These are phyloP conservation scores for Teunomyces lycoperdinae DNA, from an alignment of 805 yeast genomes.

Conservation along the genomic window DNA sequence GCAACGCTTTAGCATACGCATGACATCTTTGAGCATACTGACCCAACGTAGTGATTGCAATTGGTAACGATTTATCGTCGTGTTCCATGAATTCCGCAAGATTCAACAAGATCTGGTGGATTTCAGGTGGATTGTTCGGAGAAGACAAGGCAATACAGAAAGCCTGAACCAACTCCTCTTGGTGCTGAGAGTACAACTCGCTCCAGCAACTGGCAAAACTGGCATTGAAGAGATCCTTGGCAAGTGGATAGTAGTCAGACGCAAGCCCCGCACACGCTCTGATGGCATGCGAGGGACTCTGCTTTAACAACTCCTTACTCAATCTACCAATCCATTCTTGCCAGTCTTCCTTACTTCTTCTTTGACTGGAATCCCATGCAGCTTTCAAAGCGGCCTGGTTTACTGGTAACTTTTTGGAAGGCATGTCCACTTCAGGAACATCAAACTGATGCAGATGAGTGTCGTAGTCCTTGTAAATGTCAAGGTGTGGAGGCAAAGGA, in stretches of 20 bases:
- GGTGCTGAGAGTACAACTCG: conserved; percentile 82
- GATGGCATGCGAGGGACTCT: conserved; percentile 91
- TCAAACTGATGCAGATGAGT: conserved; percentile 41
- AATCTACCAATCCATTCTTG: conserved; percentile 93
- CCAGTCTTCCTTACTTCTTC: conserved; percentile 94
- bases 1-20: conserved; percentile 96
- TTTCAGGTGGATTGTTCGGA: conserved; percentile 92
- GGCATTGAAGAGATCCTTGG: conserved; percentile 87
- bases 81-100: conserved; percentile 97
- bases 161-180: conserved; percentile 83
- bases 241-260: conserved; percentile 79
- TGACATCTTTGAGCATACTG: conserved; percentile 93
- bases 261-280: conserved; percentile 92
- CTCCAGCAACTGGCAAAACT: conserved; percentile 96
- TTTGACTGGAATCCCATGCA: conserved; percentile 90
- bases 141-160: conserved; percentile 85
- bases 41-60: conserved; percentile 85
- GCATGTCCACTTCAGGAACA: conserved; percentile 60
- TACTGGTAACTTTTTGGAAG: conserved; percentile 71
- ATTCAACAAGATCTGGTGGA: conserved; percentile 83
- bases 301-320: conserved; percentile 80
- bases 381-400: conserved; percentile 62
- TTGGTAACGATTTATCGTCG: conserved; percentile 90
- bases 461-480: conserved; percentile 62
- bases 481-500: conserved; percentile 75